These are phyloP conservation scores for Schizophyllum commune DNA, from an alignment of 1,284 basidiomycete species.

Conservation along the genomic window DNA sequence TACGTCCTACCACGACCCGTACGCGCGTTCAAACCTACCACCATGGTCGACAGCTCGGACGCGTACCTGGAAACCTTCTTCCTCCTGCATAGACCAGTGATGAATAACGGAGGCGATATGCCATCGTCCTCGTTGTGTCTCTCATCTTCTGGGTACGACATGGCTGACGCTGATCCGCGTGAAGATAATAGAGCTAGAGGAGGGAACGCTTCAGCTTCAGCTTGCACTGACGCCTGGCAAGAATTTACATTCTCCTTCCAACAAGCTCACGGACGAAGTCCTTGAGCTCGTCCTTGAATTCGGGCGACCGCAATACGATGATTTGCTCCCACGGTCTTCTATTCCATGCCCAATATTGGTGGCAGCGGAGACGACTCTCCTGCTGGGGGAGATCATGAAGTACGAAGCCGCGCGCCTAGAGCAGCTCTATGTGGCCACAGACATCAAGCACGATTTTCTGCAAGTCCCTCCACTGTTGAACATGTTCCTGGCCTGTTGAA, in stretches of 20 bases:
- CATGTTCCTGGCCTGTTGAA: too few species aligned
- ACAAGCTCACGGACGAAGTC: background rate
- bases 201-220: too few species aligned
- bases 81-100: too few species aligned
- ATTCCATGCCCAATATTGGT: background rate
- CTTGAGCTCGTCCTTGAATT: background rate
- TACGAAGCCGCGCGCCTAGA: background rate
- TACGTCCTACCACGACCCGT: too few species aligned
- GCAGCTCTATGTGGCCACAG: background rate
- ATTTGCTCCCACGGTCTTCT: background rate
- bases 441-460: background rate
- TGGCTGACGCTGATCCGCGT: too few species aligned
- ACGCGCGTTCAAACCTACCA: too few species aligned
- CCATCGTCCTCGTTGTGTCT: too few species aligned
- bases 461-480: background rate
- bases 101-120: too few species aligned
- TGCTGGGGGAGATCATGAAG: background rate
- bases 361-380: background rate
- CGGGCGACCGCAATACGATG: background rate
- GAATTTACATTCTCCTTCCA: background rate
- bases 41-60: too few species aligned
- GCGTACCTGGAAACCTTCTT: too few species aligned
- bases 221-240: background rate
- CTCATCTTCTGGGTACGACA: too few species aligned
- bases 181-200: too few species aligned